phyloP scores from a whole-genome alignment of 2,329 filamentous ascomycete genomes.

The Massarina eburnea region DNA sequence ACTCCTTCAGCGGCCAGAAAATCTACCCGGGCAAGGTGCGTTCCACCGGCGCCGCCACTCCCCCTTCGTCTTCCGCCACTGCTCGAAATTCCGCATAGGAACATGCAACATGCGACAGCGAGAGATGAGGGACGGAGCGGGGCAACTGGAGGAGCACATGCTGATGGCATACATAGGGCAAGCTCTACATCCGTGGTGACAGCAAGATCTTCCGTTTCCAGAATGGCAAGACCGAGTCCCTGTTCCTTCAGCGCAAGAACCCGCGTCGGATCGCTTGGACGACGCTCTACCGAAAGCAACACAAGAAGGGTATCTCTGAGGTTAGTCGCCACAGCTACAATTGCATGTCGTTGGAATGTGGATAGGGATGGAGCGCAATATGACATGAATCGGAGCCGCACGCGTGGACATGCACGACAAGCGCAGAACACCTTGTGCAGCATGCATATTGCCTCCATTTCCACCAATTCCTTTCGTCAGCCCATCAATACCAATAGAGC shows the following conservation, averaged over 20 bases:
- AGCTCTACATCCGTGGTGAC: conserved; percentile 99
- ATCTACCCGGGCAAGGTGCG: conserved; percentile 80
- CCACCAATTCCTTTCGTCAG: not conserved
- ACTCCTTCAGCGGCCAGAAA: conserved; percentile 75
- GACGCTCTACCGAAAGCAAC: conserved; percentile 94
- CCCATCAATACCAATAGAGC: conserved; percentile 1
- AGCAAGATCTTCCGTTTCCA: conserved; percentile 99
- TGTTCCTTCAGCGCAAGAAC: conserved; percentile 99
- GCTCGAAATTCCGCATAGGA: conserved; percentile 23
- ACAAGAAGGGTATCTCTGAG: conserved; percentile 99
- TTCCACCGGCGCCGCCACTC: conserved; percentile 23
- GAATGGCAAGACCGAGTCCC: conserved; percentile 99
- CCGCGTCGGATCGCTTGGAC: conserved; percentile 99
- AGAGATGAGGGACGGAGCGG: conserved; percentile 9
- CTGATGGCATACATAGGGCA: conserved; percentile 68
- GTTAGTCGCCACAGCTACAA: conserved; percentile 56
- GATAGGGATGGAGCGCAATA: conserved; percentile 13
- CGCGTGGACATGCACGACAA: not conserved
- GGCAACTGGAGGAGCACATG: conserved; percentile 15
- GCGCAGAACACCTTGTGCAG: not conserved
- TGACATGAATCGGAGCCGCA: conserved; percentile 18
- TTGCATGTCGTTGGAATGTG: conserved; percentile 5
- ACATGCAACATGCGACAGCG: conserved; percentile 15
- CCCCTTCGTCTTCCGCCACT: conserved; percentile 15
- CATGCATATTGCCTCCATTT: not conserved